phyloP scores from a whole-genome alignment of 192 early-diverging fungal species.

The Obelidium mucronatum region DNA sequence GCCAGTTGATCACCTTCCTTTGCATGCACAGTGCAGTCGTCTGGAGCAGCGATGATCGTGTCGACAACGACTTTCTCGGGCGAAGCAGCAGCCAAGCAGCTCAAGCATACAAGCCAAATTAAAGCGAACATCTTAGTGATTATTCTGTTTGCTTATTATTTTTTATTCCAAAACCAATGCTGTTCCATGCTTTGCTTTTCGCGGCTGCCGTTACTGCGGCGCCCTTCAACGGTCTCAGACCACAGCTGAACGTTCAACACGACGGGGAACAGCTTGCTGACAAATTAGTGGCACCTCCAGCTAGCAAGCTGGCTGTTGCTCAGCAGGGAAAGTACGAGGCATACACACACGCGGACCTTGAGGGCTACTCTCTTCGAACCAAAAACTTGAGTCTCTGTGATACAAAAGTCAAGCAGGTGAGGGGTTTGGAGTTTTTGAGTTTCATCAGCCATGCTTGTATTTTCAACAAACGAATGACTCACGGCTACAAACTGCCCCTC shows the following conservation, averaged over 20 bases:
- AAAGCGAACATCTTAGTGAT: too few relatives aligned
- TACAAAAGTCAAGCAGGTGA: slow-evolving; percentile 83
- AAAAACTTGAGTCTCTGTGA: slow-evolving; percentile 77
- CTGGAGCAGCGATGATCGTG: too few relatives aligned
- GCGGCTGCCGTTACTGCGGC: background rate
- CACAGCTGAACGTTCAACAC: background rate
- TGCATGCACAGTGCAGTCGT: too few relatives aligned
- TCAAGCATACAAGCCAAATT: too few relatives aligned
- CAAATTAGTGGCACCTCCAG: background rate
- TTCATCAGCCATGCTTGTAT: background rate
- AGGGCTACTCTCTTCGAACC: slow-evolving; percentile 49
- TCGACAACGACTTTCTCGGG: too few relatives aligned
- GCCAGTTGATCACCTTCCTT: too few relatives aligned
- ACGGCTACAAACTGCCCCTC: too few relatives aligned
- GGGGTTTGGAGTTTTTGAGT: slow-evolving; percentile 4
- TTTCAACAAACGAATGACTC: too few relatives aligned
- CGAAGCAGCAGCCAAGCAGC: too few relatives aligned
- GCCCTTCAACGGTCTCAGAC: background rate
- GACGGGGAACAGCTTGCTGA: background rate
- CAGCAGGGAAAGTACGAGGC: slow-evolving; percentile 36
- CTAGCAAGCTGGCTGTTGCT: background rate
- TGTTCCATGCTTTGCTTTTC: background rate
- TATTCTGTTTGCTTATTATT: too few relatives aligned
- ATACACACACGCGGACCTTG: slow-evolving; percentile 42
- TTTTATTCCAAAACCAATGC: too few relatives aligned